These are phyloP conservation scores for Colletotrichum sp. DNA, from an alignment of 2,329 filamentous ascomycete species.

Conservation along the genomic window DNA sequence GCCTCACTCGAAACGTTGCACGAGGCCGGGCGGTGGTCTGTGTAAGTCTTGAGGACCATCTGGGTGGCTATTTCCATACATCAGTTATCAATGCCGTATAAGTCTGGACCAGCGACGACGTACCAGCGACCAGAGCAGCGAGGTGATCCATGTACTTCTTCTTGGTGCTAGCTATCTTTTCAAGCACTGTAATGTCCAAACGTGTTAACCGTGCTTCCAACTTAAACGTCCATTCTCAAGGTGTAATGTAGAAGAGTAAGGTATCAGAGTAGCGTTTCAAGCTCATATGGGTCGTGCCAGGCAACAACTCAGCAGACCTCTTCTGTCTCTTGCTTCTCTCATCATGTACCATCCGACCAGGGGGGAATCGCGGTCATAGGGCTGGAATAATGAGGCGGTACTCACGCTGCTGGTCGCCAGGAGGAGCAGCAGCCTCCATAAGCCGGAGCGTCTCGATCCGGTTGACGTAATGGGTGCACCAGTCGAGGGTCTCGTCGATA, in stretches of 20 bases:
- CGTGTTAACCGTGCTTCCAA: fast-evolving
- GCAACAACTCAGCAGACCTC: not conserved
- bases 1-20: too few species aligned
- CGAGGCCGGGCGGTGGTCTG: too few species aligned
- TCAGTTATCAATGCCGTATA: too few species aligned
- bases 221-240: fast-evolving
- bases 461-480: not conserved
- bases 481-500: not conserved
- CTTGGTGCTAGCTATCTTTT: not conserved
- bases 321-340: not conserved
- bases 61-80: not conserved
- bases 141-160: not conserved
- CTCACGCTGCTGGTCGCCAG: not conserved
- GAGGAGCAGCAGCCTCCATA: not conserved
- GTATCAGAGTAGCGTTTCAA: not conserved
- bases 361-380: too few species aligned
- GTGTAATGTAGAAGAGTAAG: not conserved
- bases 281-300: not conserved
- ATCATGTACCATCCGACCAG: not conserved
- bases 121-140: not conserved
- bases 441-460: not conserved
- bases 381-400: not conserved
- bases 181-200: fast-evolving
- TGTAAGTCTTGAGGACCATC: not conserved
- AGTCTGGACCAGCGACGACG: fast-evolving